phyloP scores from a whole-genome alignment of 495 filamentous ascomycete genomes.

The Podospora sp. region DNA sequence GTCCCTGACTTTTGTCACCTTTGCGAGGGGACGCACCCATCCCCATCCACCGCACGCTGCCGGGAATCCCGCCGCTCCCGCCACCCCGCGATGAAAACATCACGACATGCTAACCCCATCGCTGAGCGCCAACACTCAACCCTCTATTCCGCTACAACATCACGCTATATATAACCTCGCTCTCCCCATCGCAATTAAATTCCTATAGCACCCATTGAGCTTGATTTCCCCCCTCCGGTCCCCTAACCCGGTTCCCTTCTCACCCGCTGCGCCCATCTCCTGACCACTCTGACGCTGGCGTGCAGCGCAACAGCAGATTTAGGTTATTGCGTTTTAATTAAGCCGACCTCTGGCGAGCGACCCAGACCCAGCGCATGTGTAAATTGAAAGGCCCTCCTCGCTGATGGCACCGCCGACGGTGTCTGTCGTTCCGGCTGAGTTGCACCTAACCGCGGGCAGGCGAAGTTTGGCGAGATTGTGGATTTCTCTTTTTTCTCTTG shows the following conservation, averaged over 20 bases:
- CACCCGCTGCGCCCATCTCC: no score
- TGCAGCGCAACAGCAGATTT: not conserved
- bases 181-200: not conserved
- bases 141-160: not conserved
- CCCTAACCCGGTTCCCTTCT: not conserved
- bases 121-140: not conserved
- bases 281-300: not conserved
- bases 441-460: not conserved
- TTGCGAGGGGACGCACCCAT: no score
- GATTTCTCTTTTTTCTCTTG: no score
- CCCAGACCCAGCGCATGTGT: not conserved
- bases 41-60: no score
- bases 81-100: not conserved
- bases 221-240: not conserved
- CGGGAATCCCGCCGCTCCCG: not conserved
- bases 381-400: not conserved
- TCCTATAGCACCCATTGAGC: not conserved
- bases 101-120: not conserved
- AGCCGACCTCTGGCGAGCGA: not conserved
- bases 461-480: not conserved
- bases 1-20: no score
- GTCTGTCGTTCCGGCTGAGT: not conserved
- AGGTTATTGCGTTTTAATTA: not conserved
- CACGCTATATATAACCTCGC: not conserved
- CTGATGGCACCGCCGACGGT: not conserved